Evolutionary conservation across 208 protist species (phyloP).

Genomic region (Novymonas esmeraldas): DNA sequence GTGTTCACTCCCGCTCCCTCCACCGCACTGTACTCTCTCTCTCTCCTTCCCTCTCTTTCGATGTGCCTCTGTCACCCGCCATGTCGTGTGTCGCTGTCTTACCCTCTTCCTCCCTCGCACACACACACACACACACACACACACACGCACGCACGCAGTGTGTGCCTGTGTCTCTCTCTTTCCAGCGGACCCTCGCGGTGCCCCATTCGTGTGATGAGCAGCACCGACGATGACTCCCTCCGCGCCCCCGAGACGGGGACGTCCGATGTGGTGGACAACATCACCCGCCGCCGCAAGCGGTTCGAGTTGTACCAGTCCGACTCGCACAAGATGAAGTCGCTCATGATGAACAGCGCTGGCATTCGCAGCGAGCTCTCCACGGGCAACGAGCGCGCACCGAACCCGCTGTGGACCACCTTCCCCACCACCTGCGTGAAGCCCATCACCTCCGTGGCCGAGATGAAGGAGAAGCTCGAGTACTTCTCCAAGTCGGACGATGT

Average conservation of each 20-base stretch:
- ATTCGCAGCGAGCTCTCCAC: conserved; percentile 57
- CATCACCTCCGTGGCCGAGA: conserved; percentile 67
- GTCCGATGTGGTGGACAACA: conserved; percentile 42
- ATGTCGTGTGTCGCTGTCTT: too few relatives aligned
- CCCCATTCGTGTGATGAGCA: conserved; percentile 29
- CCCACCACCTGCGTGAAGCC: conserved; percentile 67
- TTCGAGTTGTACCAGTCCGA: conserved; percentile 81
- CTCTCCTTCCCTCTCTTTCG: too few relatives aligned
- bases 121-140: not conserved
- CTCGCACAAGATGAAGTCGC: conserved; percentile 82
- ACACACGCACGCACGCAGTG: not conserved
- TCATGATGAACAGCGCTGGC: conserved; percentile 82
- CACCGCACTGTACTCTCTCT: too few relatives aligned
- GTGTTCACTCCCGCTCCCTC: too few relatives aligned
- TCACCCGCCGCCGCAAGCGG: conserved; percentile 50
- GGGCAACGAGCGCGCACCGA: conserved; percentile 51
- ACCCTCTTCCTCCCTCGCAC: not conserved
- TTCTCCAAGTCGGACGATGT: conserved; percentile 76
- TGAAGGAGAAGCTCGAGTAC: conserved; percentile 79
- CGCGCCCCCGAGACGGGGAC: conserved; percentile 27
- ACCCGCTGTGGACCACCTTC: conserved; percentile 79
- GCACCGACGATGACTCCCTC: conserved; percentile 31
- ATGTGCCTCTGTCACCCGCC: too few relatives aligned
- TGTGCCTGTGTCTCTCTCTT: not conserved
- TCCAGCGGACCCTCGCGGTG: too few relatives aligned